Evolutionary conservation across 2,329 filamentous ascomycete genomes (phyloP).

Genomic region (Thermochaetoides dissita): DNA sequence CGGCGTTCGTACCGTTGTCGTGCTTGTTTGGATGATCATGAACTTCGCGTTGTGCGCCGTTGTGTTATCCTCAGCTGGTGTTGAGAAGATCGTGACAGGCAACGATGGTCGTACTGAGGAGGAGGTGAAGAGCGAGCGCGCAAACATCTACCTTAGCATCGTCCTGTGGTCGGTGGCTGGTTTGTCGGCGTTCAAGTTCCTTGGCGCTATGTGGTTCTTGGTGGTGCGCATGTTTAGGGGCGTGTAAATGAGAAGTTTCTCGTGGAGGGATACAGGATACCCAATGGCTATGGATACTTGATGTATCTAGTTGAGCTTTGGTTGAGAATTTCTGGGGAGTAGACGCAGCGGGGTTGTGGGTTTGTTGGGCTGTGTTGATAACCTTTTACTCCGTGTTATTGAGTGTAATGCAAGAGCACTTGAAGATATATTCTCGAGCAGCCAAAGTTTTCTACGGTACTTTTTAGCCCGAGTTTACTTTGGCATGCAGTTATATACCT

Average conservation of each 20-base stretch:
- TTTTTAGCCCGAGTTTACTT: too few species aligned
- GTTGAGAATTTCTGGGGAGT: too few species aligned
- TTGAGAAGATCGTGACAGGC: conserved; percentile 48
- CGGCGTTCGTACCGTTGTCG: conserved; percentile 82
- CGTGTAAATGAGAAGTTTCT: conserved; percentile 28
- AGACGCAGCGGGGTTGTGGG: too few species aligned
- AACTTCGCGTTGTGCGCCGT: conserved; percentile 81
- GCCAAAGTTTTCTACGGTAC: too few species aligned
- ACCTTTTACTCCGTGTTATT: too few species aligned
- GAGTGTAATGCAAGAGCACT: too few species aligned
- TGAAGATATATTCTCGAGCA: too few species aligned
- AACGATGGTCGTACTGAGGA: conserved; percentile 25
- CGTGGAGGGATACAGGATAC: too few species aligned
- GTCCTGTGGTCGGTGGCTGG: conserved; percentile 82
- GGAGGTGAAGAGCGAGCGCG: conserved; percentile 36
- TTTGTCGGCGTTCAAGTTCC: conserved; percentile 71
- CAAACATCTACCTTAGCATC: conserved; percentile 72
- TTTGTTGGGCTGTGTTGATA: too few species aligned
- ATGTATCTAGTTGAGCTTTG: too few species aligned
- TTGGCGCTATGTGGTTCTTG: conserved; percentile 85
- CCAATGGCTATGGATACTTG: too few species aligned
- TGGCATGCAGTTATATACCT: too few species aligned
- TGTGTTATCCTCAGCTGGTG: conserved; percentile 72
- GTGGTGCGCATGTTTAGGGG: conserved; percentile 73
- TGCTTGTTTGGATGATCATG: conserved; percentile 90